Evolutionary conservation across 2,329 filamentous ascomycete genomes (phyloP), one percentile per base, ranked within the genome.

Genomic region (Grosmannia huntii): DNA sequence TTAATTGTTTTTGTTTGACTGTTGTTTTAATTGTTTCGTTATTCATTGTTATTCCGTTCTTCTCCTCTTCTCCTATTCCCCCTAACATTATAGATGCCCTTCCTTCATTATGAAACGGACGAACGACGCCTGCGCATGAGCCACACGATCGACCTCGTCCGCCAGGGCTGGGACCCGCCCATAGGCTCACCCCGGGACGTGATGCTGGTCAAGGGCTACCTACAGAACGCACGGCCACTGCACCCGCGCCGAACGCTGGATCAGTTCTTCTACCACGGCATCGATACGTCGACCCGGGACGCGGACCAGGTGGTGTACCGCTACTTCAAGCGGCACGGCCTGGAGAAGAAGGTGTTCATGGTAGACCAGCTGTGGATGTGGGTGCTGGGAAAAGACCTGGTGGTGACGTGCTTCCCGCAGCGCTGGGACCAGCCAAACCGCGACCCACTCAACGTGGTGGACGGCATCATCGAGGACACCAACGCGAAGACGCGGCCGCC

Each of bases 361-460:
- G 83, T 86, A 0, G 83, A 86, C 65, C 83, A 86, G 63, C 70
- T 87, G 1, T 86, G 83, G 83, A 76, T 86, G 66, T 85, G 81
- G 79, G 73, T 84, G 3, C 65, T 86, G 1, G 71, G 78, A 59
- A 72, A 69, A 59, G 81, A 84, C 59, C 69, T 85, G 19, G 76
- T 86, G 21, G 75, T 86, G 12, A 82, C 80, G 0, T 76, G 77
- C 57, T 83, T 83, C 59, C 79, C 80, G 2, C 76, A 82, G 61
- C 71, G 79, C 5, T 83, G 79, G 79, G 72, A 78, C 36, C 81
- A 84, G 65, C 81, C 80, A 0, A 78, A 78, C 56, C 81, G 82
- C 56, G 81, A 85, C 58, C 81, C 81, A 1, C 68, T 85, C 14
- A 84, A 85, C 59, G 80, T 86, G 2, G 70, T 86, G 1, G 81